These are phyloP conservation scores for Cystobasidium sp. DNA, from an alignment of 1,284 basidiomycete species.

Conservation along the genomic window DNA sequence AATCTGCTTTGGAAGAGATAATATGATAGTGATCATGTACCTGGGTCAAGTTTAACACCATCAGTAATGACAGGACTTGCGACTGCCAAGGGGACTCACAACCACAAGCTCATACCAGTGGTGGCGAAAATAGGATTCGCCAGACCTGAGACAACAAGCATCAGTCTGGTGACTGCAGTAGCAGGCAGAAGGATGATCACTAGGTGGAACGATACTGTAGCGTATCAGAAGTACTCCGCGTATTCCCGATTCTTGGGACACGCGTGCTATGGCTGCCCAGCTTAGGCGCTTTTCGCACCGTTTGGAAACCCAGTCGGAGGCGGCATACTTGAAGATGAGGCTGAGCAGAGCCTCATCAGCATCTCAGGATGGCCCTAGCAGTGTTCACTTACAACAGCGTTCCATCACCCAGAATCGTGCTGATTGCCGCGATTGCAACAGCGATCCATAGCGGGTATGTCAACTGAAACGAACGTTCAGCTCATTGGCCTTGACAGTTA, in stretches of 20 bases:
- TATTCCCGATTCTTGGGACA: constrained; percentile 25
- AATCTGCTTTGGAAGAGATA: constrained; percentile 37
- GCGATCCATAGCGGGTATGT: constrained; percentile 20
- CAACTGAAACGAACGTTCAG: constrained; percentile 1
- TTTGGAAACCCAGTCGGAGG: constrained; percentile 23
- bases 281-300: constrained; percentile 11
- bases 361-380: background rate
- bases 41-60: background rate
- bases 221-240: constrained; percentile 31
- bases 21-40: constrained; percentile 29
- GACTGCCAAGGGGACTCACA: constrained; percentile 13
- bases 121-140: constrained; percentile 36
- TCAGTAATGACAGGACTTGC: background rate
- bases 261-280: constrained; percentile 32
- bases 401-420: constrained; percentile 18
- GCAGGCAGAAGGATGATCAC: background rate
- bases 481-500: too few relatives aligned
- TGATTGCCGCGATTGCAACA: constrained; percentile 15
- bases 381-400: constrained; percentile 8
- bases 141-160: background rate
- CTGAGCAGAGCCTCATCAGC: background rate
- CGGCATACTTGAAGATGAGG: constrained; percentile 38
- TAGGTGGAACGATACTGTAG: constrained; percentile 28
- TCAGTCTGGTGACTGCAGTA: background rate
- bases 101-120: constrained; percentile 25